Conservation (phyloP, 257 asterid genomes). For the Salvia hispanica region DNA sequence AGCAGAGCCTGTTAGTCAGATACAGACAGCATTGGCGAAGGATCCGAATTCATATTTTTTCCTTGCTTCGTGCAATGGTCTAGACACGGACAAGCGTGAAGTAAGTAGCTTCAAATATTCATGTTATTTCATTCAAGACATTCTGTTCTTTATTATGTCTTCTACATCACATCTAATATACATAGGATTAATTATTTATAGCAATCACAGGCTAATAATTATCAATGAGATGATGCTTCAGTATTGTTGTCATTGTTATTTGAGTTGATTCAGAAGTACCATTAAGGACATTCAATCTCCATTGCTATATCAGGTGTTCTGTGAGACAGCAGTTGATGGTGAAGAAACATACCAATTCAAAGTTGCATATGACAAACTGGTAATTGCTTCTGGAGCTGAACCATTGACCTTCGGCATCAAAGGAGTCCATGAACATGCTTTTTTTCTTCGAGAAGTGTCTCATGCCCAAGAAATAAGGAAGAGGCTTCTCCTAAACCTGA, state of each 20-base stretch:
- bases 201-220: too few relatives aligned
- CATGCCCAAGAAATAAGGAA: conserved; percentile 94
- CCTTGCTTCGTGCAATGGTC: conserved; percentile 72
- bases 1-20: conserved; percentile 89
- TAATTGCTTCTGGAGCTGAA: conserved; percentile 87
- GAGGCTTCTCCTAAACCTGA: conserved; percentile 83
- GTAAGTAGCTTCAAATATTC: conserved; percentile 45
- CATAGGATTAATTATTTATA: too few relatives aligned
- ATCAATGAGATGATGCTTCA: not conserved
- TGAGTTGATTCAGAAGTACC: conserved; percentile 8
- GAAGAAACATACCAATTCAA: conserved; percentile 65
- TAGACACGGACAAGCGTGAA: conserved; percentile 71
- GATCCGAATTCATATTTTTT: conserved; percentile 88
- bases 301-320: conserved; percentile 54
- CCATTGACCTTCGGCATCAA: conserved; percentile 87
- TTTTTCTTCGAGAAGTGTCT: conserved; percentile 81
- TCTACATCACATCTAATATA: too few relatives aligned
- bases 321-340: conserved; percentile 57
- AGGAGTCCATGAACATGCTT: conserved; percentile 81
- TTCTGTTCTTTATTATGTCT: not conserved
- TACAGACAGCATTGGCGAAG: conserved; percentile 77
- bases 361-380: conserved; percentile 91
- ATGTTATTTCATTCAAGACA: not conserved
- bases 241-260: not conserved
- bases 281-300: conserved; percentile 4